Evolutionary conservation across 441 rosid species (phyloP).

Genomic region (Flueggea neowawraea): DNA sequence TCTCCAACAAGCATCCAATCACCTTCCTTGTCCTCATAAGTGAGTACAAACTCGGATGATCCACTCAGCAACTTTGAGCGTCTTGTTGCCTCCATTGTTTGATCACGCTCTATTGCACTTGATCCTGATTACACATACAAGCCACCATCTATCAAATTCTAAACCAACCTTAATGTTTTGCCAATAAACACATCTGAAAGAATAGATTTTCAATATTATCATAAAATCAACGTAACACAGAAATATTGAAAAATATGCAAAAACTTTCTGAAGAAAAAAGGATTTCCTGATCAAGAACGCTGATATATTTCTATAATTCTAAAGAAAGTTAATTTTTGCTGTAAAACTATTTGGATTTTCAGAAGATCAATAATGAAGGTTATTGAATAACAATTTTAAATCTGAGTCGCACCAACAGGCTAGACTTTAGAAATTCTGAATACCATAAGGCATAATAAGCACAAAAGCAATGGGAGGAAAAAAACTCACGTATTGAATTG

Average conservation of each 20-base stretch:
- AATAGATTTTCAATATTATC: neutral
- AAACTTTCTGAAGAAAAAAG: neutral
- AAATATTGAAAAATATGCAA: neutral
- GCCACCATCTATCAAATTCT: slow-evolving; percentile 7
- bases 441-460: neutral
- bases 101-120: slow-evolving; percentile 25
- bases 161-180: neutral
- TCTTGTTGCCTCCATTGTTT: slow-evolving; percentile 25
- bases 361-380: too few relatives aligned
- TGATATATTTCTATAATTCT: slow-evolving; percentile 1
- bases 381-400: too few relatives aligned
- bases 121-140: slow-evolving; percentile 35
- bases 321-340: slow-evolving; percentile 1
- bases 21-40: slow-evolving; percentile 92
- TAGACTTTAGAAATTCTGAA: too few relatives aligned
- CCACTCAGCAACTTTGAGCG: slow-evolving; percentile 55
- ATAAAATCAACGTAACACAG: neutral
- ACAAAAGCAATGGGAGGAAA: neutral
- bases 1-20: slow-evolving; percentile 99
- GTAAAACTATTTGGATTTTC: too few relatives aligned
- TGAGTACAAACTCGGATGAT: slow-evolving; percentile 73
- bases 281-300: neutral
- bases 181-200: slow-evolving; percentile 1
- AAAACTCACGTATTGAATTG: slow-evolving; percentile 30
- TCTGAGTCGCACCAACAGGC: too few relatives aligned